Base-by-base conservation (phyloP, 2,329 filamentous ascomycete species). In the Alternaria postmessia region DNA sequence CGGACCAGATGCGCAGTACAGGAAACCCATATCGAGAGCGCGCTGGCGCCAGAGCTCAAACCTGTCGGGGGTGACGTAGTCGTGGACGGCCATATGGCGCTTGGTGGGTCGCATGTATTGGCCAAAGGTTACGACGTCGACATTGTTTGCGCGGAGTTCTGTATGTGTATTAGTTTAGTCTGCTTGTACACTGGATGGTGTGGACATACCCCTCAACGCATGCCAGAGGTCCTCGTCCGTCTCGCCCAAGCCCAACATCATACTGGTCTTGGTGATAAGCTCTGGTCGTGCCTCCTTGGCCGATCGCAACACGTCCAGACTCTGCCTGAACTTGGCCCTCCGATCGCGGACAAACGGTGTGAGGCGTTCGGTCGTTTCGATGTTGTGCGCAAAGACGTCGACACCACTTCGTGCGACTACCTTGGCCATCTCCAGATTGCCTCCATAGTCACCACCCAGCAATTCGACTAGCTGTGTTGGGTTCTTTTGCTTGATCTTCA, bases 31-130 rank as follows among this genome's bases (percentile, higher is more conserved):
- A 64, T 97, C 93, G 46, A 98, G 84, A 39, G 95, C 94, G 52
- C 93, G 88, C 81, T 93, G 88, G 62, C 91, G 88, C 95, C 95
- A 99, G 73, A 91, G 83, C 75, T 98, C 94, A 75, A 99, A 99
- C 64, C 90, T 89, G 63, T 91, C 92, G 1, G 95, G 95, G 0
- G 93, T 94, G 47, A 99, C 87, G 78, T 99, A 99, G 78, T 94
- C 93, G 74, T 96, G 91, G 32, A 99, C 95, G 79, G 96, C 90
- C 88, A 99, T 94, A 79, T 99, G 95, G 44, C 94, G 88, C 85
- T 98, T 99, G 5, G 95, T 99, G 2, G 95, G 95, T 11, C 94
- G 92, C 95, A 99, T 99, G 83, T 99, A 99, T 83, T 99, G 95
- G n/a, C 95, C 95, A 70, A 99, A 99, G 0, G 95, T 99, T 59